Evolutionary conservation across 148 eudicot species (phyloP).

Genomic region (Vaccinium corymbosum): DNA sequence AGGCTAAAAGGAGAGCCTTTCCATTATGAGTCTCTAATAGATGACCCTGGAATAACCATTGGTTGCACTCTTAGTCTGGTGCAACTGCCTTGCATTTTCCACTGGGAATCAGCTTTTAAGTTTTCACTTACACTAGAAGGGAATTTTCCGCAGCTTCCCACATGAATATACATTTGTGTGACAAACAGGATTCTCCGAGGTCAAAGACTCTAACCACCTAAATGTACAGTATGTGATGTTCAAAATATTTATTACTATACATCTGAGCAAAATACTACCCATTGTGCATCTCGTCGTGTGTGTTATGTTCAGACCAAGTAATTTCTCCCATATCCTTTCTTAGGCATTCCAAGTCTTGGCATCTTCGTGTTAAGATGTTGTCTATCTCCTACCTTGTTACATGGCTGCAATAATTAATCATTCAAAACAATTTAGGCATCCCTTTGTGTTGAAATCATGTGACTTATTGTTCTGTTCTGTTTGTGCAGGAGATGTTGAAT

Average conservation of each 20-base stretch:
- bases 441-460: not conserved
- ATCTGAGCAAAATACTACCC: not conserved
- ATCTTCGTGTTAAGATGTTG: not conserved
- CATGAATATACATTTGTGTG: not conserved
- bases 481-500: constrained; percentile 74
- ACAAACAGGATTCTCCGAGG: not conserved
- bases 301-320: not conserved
- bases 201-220: not conserved
- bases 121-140: not conserved
- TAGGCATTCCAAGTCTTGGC: not conserved
- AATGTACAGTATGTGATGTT: not conserved
- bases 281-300: not conserved
- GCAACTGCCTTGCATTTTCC: not conserved
- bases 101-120: not conserved
- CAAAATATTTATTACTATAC: not conserved
- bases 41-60: not conserved
- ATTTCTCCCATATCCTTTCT: not conserved
- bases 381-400: not conserved
- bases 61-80: not conserved
- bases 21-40: not conserved
- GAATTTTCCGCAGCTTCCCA: not conserved
- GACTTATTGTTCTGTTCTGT: not conserved
- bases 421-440: not conserved
- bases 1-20: not conserved
- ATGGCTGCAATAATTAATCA: too few relatives aligned